phyloP scores from a whole-genome alignment of 2,329 filamentous ascomycete genomes.

The Claviceps digitariae region DNA sequence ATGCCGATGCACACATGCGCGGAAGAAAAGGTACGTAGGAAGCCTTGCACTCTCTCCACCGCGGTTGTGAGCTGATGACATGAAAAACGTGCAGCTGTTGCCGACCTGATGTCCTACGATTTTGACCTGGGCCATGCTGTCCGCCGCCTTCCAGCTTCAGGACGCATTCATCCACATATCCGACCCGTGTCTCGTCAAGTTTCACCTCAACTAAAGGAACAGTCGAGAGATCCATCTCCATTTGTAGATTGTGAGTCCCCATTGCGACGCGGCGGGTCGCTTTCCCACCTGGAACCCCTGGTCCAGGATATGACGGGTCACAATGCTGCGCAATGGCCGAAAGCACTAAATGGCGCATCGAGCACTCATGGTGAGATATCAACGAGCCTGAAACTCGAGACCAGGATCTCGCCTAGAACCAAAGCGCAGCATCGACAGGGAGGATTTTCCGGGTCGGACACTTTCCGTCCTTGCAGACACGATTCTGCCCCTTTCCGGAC shows the following conservation, averaged over 20 bases:
- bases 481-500: not conserved
- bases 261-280: not conserved
- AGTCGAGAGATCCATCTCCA: not conserved
- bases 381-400: not conserved
- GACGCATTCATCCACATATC: not conserved
- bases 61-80: not conserved
- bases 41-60: not conserved
- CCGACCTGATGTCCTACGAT: slow-evolving; percentile 3
- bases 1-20: not conserved
- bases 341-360: not conserved
- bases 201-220: not conserved
- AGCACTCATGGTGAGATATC: not conserved
- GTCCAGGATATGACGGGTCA: not conserved
- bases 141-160: not conserved
- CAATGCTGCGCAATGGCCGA: not conserved
- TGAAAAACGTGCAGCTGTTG: not conserved
- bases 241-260: not conserved
- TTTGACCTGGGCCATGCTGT: not conserved
- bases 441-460: not conserved
- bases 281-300: not conserved
- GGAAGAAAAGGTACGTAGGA: not conserved
- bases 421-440: not conserved
- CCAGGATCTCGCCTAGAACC: not conserved
- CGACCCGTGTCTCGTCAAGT: not conserved
- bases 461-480: not conserved